Percentiles rank a stretch among this genome's conserved stretches.
These are phyloP conservation scores for Boehmeria nivea DNA, from an alignment of 306 rosid species.

Conservation along the genomic window DNA sequence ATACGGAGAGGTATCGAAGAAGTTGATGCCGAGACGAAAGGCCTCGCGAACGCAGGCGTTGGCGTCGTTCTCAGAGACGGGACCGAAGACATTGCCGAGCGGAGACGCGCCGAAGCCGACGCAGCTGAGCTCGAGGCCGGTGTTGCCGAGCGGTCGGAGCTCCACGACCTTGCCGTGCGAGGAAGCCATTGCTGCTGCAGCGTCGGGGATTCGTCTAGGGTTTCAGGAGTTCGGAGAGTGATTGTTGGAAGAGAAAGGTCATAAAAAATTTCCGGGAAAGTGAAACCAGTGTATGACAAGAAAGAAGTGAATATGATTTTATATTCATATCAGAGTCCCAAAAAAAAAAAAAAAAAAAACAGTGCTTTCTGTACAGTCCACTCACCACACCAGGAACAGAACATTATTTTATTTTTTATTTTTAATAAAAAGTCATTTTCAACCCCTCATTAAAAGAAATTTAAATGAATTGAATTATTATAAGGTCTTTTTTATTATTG, in stretches of 20 bases:
- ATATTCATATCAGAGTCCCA: too few relatives aligned
- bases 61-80: conserved; percentile 62
- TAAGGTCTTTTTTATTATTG: too few relatives aligned
- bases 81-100: conserved; percentile 81
- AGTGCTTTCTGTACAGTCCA: too few relatives aligned
- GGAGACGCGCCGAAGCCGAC: conserved; percentile 96
- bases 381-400: too few relatives aligned
- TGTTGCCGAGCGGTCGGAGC: conserved; percentile 63
- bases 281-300: not conserved
- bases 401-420: too few relatives aligned
- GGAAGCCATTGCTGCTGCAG: conserved; percentile 27
- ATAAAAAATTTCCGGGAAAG: conserved; percentile 13
- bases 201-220: not conserved
- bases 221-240: not conserved
- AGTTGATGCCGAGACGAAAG: conserved; percentile 72
- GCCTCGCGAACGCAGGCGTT: conserved; percentile 69
- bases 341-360: too few relatives aligned
- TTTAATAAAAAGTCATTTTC: too few relatives aligned
- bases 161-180: conserved; percentile 31
- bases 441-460: too few relatives aligned
- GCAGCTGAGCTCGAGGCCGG: conserved; percentile 71
- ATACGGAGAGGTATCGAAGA: conserved; percentile 94
- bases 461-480: too few relatives aligned
- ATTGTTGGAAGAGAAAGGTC: not conserved
- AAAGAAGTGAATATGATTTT: too few relatives aligned